Evolutionary conservation across 2,329 filamentous ascomycete genomes (phyloP), one percentile per base, ranked within the genome.

Genomic region (Phyllosticta paracitricarpa): DNA sequence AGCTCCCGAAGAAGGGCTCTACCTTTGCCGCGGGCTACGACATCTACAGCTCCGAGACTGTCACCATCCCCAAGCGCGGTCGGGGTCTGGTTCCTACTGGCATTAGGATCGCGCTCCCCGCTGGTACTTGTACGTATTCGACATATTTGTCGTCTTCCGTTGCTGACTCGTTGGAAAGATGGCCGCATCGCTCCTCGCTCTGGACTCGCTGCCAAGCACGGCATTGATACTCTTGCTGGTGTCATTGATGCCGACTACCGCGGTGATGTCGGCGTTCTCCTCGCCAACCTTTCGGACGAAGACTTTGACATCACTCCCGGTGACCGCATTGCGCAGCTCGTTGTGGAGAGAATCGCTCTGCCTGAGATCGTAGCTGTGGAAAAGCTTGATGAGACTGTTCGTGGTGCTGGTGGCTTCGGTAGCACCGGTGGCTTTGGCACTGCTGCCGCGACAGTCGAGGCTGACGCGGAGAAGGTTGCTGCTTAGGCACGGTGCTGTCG

Each of bases 221-320:
- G 92, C 77, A 97, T 99, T 73, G 91, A 97, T 75, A 94, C 89
- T 0, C 91, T 95, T 64, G 94, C 94, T 0, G 94, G 94, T 60
- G 94, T 99, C 65, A 97, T 99, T 69, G 94, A 99, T 75, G 92
- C 93, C 35, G 94, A 99, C 76, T 99, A 99, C 79, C 84, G 94
- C 40, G 94, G 94, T 22, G 89, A 89, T 67, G 88, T 99, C 69
- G 96, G 95, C 80, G 89, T 99, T 26, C 82, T 99, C 66, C 84
- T 99, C 58, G 97, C 97, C 76, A 99, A 99, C 78, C 87, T 96
- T 75, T 83, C 82, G 58, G 91, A 96, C 57, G 77, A 78, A 51
- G 91, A 96, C 73, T 97, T 95, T 71, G 80, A 78, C 54, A 80
- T 99, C 66, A 87, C 88, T 70, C 86, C 88, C 71, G 93, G 93